A percentile compares a stretch with the other conserved stretches of the same genome.
phyloP scores from a whole-genome alignment of 2,329 filamentous ascomycete species.

The Diplodia scrobiculata region DNA sequence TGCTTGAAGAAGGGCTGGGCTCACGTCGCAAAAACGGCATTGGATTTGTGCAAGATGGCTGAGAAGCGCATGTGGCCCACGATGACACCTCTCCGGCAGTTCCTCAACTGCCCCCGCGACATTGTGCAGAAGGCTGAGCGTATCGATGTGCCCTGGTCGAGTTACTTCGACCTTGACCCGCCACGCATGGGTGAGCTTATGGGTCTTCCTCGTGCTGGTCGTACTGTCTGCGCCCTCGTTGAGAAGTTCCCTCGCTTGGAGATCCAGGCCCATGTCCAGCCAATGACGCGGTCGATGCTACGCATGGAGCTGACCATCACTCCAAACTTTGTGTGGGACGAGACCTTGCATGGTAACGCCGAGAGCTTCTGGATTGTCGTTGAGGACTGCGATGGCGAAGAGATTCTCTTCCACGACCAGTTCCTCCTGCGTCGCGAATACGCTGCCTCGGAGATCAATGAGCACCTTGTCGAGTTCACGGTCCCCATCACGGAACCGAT shows the following conservation, averaged over 20 bases:
- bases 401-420: conserved; percentile 91
- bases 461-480: conserved; percentile 94
- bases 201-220: conserved; percentile 84
- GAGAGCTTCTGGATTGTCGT: conserved; percentile 97
- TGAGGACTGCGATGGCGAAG: conserved; percentile 95
- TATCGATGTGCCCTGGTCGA: conserved; percentile 90
- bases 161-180: conserved; percentile 94
- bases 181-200: conserved; percentile 94
- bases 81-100: conserved; percentile 94
- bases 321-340: conserved; percentile 95
- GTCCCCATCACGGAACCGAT: conserved; percentile 96
- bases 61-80: conserved; percentile 99
- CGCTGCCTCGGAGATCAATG: conserved; percentile 79
- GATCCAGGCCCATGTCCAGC: conserved; percentile 89
- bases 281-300: conserved; percentile 90
- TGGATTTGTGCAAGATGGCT: conserved; percentile 97
- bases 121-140: conserved; percentile 90
- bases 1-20: conserved; percentile 97
- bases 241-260: conserved; percentile 92
- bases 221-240: conserved; percentile 80
- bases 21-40: conserved; percentile 83
- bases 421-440: conserved; percentile 91
- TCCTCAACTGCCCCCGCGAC: conserved; percentile 77
- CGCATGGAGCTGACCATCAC: conserved; percentile 87
- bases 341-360: conserved; percentile 78